Percentiles rank a stretch among this genome's conserved stretches.
Evolutionary conservation across 2,329 filamentous ascomycete genomes (phyloP).

Genomic region (Ophiocordyceps sinensis): DNA sequence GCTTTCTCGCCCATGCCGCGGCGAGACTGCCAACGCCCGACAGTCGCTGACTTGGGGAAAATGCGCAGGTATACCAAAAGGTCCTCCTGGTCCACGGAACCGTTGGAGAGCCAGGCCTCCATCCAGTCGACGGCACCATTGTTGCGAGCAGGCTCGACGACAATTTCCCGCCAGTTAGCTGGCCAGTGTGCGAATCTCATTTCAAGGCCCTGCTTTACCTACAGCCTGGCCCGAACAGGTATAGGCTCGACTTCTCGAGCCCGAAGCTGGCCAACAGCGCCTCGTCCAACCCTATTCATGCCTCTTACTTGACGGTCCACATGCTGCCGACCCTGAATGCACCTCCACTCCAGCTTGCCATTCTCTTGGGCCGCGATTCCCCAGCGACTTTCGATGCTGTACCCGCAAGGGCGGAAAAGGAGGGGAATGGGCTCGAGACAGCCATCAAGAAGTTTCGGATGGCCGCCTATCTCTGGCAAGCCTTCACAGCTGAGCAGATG

Average conservation of each 20-base stretch:
- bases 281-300: constrained; percentile 55
- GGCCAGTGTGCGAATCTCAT: constrained; percentile 79
- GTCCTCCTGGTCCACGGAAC: constrained; percentile 69
- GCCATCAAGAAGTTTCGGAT: constrained; percentile 86
- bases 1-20: neutral
- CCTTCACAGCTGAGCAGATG: constrained; percentile 96
- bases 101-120: constrained; percentile 56
- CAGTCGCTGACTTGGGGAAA: neutral
- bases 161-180: constrained; percentile 65
- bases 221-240: constrained; percentile 75
- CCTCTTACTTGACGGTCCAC: constrained; percentile 68
- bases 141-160: constrained; percentile 74
- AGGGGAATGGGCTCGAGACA: constrained; percentile 68
- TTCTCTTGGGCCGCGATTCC: constrained; percentile 79
- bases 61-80: constrained; percentile 74
- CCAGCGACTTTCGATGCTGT: constrained; percentile 71
- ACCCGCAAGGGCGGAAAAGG: constrained; percentile 58
- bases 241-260: constrained; percentile 78
- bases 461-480: constrained; percentile 93
- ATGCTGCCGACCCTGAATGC: constrained; percentile 67
- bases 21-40: neutral
- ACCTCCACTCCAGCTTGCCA: constrained; percentile 79
- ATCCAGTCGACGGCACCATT: constrained; percentile 62
- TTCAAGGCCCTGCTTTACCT: constrained; percentile 89
- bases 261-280: constrained; percentile 62